Conservation (phyloP, 2,329 filamentous ascomycete species). For the Boeremia lycopersici region DNA sequence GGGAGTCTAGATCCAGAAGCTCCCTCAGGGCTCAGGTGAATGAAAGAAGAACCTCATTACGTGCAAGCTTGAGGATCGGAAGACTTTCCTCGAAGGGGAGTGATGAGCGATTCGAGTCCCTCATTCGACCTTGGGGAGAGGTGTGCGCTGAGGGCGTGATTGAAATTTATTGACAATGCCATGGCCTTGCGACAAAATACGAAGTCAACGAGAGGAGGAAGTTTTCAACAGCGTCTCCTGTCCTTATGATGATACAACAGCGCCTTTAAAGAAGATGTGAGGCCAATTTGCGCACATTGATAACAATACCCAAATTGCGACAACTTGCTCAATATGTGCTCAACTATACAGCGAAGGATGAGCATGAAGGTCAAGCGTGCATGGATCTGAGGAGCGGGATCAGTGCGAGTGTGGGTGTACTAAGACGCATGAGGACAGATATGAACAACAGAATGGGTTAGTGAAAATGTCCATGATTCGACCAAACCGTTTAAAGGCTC, state of each 20-base stretch:
- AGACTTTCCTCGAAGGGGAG: too few species aligned
- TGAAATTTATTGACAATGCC: background rate
- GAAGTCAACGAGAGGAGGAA: background rate
- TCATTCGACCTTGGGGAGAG: background rate
- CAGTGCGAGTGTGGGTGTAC: background rate
- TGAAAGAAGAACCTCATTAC: too few species aligned
- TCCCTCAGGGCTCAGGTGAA: too few species aligned
- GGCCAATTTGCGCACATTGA: slow-evolving; percentile 7
- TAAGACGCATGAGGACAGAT: background rate
- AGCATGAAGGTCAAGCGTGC: background rate
- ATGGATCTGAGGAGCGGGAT: background rate
- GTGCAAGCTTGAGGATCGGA: too few species aligned
- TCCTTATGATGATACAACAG: slow-evolving; percentile 1
- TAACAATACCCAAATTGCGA: background rate
- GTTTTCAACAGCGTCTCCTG: background rate
- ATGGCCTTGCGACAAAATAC: background rate
- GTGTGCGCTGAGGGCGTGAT: background rate
- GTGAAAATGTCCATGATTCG: background rate
- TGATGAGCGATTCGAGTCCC: too few species aligned
- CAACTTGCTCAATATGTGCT: slow-evolving; percentile 16
- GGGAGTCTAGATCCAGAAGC: too few species aligned
- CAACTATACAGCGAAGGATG: background rate
- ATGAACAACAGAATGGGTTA: background rate
- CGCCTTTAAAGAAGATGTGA: background rate
- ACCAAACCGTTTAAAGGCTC: too few species aligned